Conservation (phyloP, 164 flowering plant genomes). For the Nelumbo lutea region DNA sequence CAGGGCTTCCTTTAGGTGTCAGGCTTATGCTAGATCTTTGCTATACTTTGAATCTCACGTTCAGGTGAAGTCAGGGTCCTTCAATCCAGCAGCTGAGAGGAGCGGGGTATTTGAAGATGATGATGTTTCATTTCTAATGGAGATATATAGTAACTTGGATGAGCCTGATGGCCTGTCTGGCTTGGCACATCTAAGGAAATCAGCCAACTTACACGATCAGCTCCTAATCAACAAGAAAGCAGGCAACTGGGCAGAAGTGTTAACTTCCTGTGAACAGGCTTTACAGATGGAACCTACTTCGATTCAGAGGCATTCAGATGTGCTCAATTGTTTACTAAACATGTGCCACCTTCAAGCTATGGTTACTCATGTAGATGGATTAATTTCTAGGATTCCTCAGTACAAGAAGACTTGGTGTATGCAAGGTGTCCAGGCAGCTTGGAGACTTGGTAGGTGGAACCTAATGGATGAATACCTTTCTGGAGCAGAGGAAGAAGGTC, state of each 20-base stretch:
- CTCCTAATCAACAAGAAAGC: constrained; percentile 78
- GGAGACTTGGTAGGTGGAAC: constrained; percentile 99
- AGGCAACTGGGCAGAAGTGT: constrained; percentile 97
- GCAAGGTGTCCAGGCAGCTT: constrained; percentile 99
- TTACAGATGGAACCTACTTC: constrained; percentile 89
- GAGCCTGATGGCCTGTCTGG: constrained; percentile 99
- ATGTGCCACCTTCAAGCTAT: constrained; percentile 98
- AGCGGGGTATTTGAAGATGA: constrained; percentile 88
- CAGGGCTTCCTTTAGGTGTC: constrained; percentile 84
- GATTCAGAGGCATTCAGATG: constrained; percentile 93
- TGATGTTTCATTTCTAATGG: constrained; percentile 87
- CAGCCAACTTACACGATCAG: constrained; percentile 78
- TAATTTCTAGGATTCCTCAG: constrained; percentile 77
- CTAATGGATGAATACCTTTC: constrained; percentile 88
- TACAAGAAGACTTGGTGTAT: constrained; percentile 96
- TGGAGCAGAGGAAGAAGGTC: constrained; percentile 85
- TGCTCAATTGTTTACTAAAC: constrained; percentile 83
- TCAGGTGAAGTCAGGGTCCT: constrained; percentile 77
- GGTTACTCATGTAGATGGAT: constrained; percentile 95
- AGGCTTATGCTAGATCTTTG: constrained; percentile 95
- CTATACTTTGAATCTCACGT: constrained; percentile 93
- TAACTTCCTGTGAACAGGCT: constrained; percentile 91
- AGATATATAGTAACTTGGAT: constrained; percentile 88
- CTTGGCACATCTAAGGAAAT: constrained; percentile 73
- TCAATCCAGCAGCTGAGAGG: constrained; percentile 91